Conservation (phyloP, 2,329 filamentous ascomycete species). For the Alternaria infectoria region DNA sequence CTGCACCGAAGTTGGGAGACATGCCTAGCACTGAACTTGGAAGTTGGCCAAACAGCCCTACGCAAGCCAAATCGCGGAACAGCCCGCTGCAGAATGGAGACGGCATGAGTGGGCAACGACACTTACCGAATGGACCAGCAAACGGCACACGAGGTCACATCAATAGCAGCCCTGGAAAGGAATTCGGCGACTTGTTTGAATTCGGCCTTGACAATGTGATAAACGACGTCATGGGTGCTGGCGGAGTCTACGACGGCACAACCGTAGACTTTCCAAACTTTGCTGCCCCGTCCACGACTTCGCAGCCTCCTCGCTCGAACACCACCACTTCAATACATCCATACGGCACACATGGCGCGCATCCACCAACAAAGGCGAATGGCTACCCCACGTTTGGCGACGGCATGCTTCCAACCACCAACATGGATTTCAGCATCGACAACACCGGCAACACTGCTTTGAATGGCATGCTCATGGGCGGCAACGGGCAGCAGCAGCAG, state of each 20-base stretch:
- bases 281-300: background rate
- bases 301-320: background rate
- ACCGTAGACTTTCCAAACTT: conserved; percentile 6
- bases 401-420: conserved; percentile 27
- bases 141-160: background rate
- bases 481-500: background rate
- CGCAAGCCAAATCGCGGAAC: background rate
- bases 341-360: background rate
- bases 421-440: conserved; percentile 23
- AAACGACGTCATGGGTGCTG: conserved; percentile 33
- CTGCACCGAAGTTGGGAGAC: conserved; percentile 37
- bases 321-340: background rate
- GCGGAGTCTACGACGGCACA: conserved; percentile 5
- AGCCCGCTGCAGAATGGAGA: background rate
- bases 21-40: conserved; percentile 20
- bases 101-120: background rate
- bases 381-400: conserved; percentile 21
- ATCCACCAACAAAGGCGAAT: conserved; percentile 12
- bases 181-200: conserved; percentile 28
- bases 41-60: conserved; percentile 29
- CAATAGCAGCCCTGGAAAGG: conserved; percentile 11
- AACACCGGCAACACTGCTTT: conserved; percentile 14
- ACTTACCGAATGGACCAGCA: background rate
- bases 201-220: conserved; percentile 38
- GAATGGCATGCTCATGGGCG: background rate